Evolutionary conservation across 169 alveolate genomes (phyloP), one percentile per base, ranked within the genome.

Genomic region (Toxoplasma gondii): DNA sequence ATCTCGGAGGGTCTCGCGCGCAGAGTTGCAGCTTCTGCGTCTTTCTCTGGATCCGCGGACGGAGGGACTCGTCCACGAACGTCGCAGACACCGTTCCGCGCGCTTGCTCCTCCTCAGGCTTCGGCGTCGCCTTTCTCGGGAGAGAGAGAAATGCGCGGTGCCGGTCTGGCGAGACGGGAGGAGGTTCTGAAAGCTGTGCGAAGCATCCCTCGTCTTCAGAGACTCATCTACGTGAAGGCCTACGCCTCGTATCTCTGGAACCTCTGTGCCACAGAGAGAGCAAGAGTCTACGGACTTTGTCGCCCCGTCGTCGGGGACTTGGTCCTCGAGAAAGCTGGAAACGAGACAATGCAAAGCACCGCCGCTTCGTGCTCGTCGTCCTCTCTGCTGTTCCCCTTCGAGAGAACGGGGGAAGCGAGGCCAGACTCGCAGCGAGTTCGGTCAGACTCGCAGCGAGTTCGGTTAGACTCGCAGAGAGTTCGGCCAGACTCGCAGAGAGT

Each of bases 241-340:
- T 82, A 82, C 27, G 53, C 90, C 69, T 41, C 90, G 34, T 82
- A 82, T 43, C 34, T 82, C 34, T 82, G 90, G 90, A 82, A 82
- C 24, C 31, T 2, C 27, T 82, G 90, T 41, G 90, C 90, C 22
- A 39, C 90, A 31, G 90, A 82, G 41, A 41, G 90, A 19, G 67
- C 41, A 38, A 2, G 90, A 16, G n/a, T 82, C 39, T 82, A 82
- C 36, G 90, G 90, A 1, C 54, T 36, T 22, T 22, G 10, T 9
- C 38, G 19, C 38, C 69, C 90, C 22, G 90, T 82, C 38, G 54
- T 36, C 31, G 90, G 90, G 41, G 90, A 82, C 29, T 38, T 82
- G 17, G 90, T 82, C 24, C 90, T 82, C 5, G 34, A 29, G 39
- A 17, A 27, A 17, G n/a, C 74, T 16, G 34, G 22, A 31, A 4